Base-by-base conservation (phyloP, 306 rosid species). In the Spatholobus suberectus region DNA sequence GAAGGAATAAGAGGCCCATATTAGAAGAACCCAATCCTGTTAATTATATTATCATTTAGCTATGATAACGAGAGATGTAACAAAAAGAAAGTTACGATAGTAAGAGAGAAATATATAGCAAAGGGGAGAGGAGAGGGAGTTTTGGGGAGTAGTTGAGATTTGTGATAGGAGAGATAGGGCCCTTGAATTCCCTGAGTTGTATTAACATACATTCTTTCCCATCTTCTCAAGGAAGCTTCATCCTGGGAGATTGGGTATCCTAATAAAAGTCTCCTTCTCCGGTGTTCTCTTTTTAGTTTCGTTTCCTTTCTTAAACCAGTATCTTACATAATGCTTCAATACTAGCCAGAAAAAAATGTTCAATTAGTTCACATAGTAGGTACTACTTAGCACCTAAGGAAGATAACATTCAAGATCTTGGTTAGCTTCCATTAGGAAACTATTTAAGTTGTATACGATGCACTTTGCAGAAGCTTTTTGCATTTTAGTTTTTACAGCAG, bases 401-500 rank as follows among this genome's bases (percentile, higher is more conserved):
- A 61, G 73, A 77, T 35, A 41, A 81, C 35, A 61, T 54, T 18
- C 70, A 14, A 29, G n/a, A 74, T 38, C 79, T 69, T 52, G 29
- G 54, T 46, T 80, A 62, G 65, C 55, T 76, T 75, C 49, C 57
- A 41, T 24, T 23, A 29, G 55, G 38, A 76, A 40, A 67, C 35
- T 38, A 79, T 70, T 43, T n/a, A 74, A 55, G 27, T 21, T 14
- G 20, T 18, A 27, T 23, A 29, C 49, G 26, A 55, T 17, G 67
- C 67, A 73, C 62, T 41, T 79, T 26, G 47, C 12, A 13, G 20
- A 79, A 34, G 17, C 14, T 57, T 79, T 55, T 32, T 74, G n/a
- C 43, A 8, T 75, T 84, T 68, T 12, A 54, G 21, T 11, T 83
- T 83, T 70, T 26, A 77, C 37, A 52, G 49, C 8, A 51, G 26